Evolutionary conservation across 495 filamentous ascomycete genomes (phyloP).

Genomic region (Glarea lozoyensis): DNA sequence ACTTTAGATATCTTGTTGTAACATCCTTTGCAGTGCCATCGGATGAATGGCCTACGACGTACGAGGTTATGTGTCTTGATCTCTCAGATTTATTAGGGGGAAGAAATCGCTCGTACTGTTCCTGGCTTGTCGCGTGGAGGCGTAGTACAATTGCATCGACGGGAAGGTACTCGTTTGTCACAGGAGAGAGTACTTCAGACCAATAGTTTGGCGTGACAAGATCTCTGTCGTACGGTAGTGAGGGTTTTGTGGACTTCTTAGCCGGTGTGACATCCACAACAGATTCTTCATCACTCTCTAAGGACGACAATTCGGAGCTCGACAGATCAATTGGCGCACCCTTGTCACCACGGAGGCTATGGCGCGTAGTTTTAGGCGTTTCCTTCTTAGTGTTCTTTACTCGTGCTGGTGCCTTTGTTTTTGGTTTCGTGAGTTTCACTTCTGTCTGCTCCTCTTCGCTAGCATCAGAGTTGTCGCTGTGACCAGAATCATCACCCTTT

Average conservation of each 20-base stretch:
- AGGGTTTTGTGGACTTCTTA: conserved; percentile 22
- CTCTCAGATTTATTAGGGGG: conserved; percentile 71
- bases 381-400: conserved; percentile 16
- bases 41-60: conserved; percentile 76
- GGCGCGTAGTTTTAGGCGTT: conserved; percentile 3
- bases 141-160: conserved; percentile 67
- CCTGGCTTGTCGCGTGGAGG: conserved; percentile 57
- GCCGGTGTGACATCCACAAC: conserved; percentile 32
- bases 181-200: conserved; percentile 78
- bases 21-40: conserved; percentile 94
- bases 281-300: conserved; percentile 24
- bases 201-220: conserved; percentile 67
- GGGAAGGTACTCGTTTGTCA: conserved; percentile 65
- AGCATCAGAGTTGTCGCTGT: conserved; percentile 7
- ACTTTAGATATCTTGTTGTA: conserved; percentile 82
- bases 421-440: neutral
- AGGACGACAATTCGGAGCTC: conserved; percentile 19
- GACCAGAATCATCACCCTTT: conserved; percentile 28
- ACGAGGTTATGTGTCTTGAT: conserved; percentile 83
- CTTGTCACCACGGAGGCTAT: conserved; percentile 4
- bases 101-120: conserved; percentile 69
- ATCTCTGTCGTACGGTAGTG: conserved; percentile 21
- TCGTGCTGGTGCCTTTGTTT: conserved; percentile 14
- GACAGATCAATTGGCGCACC: conserved; percentile 27
- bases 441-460: conserved; percentile 10